phyloP scores from a whole-genome alignment of 1,284 basidiomycete species.

The Mycena sp. region DNA sequence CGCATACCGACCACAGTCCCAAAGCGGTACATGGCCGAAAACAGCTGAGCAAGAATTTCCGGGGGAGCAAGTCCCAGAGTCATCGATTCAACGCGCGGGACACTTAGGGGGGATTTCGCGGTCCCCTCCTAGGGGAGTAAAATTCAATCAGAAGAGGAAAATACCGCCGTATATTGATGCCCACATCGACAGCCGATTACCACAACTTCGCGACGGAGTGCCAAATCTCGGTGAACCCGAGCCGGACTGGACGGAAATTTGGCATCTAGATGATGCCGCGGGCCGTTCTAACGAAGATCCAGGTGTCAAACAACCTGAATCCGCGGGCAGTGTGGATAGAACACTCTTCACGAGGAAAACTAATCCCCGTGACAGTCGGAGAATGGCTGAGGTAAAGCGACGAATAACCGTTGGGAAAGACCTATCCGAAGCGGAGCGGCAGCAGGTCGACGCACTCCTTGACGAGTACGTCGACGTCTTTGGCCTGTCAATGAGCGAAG shows the following conservation, averaged over 20 bases:
- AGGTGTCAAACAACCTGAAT: constrained; percentile 23
- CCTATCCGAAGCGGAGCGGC: constrained; percentile 26
- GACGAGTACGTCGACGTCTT: no score
- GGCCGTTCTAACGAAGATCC: constrained; percentile 1
- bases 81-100: no score
- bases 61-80: no score
- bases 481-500: constrained; percentile 25
- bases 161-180: no score
- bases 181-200: no score
- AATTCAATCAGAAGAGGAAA: no score
- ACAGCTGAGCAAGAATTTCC: no score
- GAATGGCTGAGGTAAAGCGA: constrained; percentile 30
- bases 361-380: not conserved
- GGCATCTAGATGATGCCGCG: not conserved
- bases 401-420: constrained; percentile 27
- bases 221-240: not conserved
- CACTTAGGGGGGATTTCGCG: no score
- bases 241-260: not conserved
- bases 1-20: not conserved
- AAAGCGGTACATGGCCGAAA: no score
- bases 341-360: constrained; percentile 15
- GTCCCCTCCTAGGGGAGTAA: no score
- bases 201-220: no score
- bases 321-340: constrained; percentile 32
- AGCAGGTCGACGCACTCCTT: not conserved